Conservation (phyloP, 352 stramenopile genomes). For the Phytophthora macrochlamydospora region DNA sequence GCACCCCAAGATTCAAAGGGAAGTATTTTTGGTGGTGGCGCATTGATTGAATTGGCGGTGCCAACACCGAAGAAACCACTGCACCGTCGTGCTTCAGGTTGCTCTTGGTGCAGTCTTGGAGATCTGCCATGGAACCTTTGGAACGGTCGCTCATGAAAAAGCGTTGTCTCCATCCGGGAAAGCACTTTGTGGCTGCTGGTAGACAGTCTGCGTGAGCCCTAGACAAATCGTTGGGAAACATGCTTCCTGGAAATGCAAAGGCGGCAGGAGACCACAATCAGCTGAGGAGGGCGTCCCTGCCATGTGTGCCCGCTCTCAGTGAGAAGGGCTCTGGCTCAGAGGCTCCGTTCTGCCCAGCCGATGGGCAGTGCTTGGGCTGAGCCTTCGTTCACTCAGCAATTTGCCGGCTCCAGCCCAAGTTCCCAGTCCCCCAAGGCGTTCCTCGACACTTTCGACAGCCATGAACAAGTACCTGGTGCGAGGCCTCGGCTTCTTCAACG, state of each 20-base stretch:
- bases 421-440: neutral
- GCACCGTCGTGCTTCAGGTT: neutral
- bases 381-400: neutral
- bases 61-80: neutral
- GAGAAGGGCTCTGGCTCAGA: neutral
- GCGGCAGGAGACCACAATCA: neutral
- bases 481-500: conserved; percentile 64
- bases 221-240: neutral
- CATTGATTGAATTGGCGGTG: neutral
- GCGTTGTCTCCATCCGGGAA: neutral
- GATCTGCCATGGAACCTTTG: neutral
- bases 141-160: neutral
- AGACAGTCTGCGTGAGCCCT: neutral
- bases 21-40: neutral
- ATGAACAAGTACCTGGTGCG: conserved; percentile 67
- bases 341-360: too few species aligned
- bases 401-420: neutral
- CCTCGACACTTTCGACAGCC: neutral
- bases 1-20: neutral
- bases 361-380: too few species aligned
- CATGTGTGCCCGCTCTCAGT: neutral
- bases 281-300: conserved; percentile 7
- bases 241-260: neutral
- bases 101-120: neutral
- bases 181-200: neutral